Base-by-base conservation (phyloP, 164 flowering plant genomes). In the Pachysandra terminalis region DNA sequence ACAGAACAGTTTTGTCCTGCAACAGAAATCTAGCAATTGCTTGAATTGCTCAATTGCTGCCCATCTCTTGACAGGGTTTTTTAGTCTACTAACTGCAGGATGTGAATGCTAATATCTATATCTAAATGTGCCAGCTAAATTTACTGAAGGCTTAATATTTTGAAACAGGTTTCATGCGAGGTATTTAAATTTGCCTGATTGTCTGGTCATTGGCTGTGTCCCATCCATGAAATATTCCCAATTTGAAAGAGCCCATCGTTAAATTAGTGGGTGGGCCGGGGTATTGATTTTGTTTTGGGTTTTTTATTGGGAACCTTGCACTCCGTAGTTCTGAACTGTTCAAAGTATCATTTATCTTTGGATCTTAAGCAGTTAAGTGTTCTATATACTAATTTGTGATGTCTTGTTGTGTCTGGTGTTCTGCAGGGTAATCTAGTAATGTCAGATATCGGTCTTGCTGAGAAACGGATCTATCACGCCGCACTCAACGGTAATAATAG, bases 381-480 rank as follows among this genome's bases (percentile, higher is more conserved):
- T n/a, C n/a, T n/a, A n/a, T n/a, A n/a, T n/a, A n/a, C n/a, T n/a
- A n/a, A n/a, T n/a, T n/a, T n/a, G n/a, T n/a, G 32, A 35, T 37
- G 19, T 12, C 45, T n/a, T 5, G 17, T 37, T 40, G 22, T 23
- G 3, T 45, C 3, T 63, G 14, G 2, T 60, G 26, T 26, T n/a
- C 23, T 84, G 79, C 90, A 95, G 98, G 96, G 97, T 56, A 84
- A 91, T 67, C 69, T 91, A 61, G 72, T 56, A 59, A 56, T 86
- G 59, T 92, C 94, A 54, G 97, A 95, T 77, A 83, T 88, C 73
- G 99, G 94, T 65, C 79, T 92, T 58, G 78, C 96, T 10, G 99
- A 95, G 88, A 95, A 92, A 82, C 81, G 98, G 65, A 71, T 87
- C 65, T 90, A 92, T 77, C 99, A 88, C 81, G 88, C 96, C 74